Percentiles rank a stretch among this genome's conserved stretches.
phyloP scores from a whole-genome alignment of 2,329 filamentous ascomycete species.

The Eutypella sp. region DNA sequence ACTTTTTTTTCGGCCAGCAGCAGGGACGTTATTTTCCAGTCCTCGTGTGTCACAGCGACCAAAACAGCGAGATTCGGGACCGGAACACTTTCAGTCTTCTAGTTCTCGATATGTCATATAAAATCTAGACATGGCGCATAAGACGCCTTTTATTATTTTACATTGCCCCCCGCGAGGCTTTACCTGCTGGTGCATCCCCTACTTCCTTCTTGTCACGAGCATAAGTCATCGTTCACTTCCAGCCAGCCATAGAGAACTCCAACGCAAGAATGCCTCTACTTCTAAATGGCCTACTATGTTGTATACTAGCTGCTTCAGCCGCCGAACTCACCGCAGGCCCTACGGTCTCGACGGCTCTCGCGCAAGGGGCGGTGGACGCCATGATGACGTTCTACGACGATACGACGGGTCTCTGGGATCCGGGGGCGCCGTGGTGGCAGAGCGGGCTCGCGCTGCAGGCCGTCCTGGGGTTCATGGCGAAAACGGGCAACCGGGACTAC shows the following conservation, averaged over 20 bases:
- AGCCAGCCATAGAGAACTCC: no score
- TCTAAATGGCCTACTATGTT: no score
- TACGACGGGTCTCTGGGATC: constrained; percentile 29
- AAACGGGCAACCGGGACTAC: constrained; percentile 25
- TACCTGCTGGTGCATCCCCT: no score
- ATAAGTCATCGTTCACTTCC: no score
- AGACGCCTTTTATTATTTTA: no score
- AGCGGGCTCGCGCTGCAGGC: constrained; percentile 31
- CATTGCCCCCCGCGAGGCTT: not conserved
- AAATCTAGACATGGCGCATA: not conserved
- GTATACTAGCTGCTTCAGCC: not conserved
- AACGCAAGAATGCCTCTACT: no score
- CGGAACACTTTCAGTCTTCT: not conserved
- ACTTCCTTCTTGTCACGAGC: no score
- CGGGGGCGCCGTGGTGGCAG: constrained; percentile 33
- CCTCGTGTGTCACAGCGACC: no score
- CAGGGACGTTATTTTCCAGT: no score
- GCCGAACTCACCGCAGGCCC: not conserved
- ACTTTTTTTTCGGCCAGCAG: not conserved
- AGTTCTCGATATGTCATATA: not conserved
- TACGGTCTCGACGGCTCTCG: not conserved
- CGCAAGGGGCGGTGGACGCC: constrained; percentile 22
- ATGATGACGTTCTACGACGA: constrained; percentile 32
- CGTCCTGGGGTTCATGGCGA: constrained; percentile 31
- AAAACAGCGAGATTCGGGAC: no score